These are phyloP conservation scores for Gypsophila paniculata DNA, from an alignment of 179 eudicot genomes.

Conservation along the genomic window DNA sequence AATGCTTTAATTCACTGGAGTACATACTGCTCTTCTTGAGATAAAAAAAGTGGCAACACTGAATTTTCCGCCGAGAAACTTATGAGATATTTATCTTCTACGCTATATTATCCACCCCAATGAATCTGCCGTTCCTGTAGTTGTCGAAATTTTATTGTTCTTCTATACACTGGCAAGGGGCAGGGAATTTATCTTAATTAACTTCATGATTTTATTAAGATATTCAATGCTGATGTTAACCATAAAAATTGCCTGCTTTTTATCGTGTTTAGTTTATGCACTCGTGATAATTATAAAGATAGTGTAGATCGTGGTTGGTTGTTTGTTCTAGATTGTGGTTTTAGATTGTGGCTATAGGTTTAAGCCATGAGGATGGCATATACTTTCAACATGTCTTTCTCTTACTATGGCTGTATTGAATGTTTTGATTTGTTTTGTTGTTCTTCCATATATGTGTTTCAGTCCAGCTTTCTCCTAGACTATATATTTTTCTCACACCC, in stretches of 20 bases:
- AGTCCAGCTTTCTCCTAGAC: too few species aligned
- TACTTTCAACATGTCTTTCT: too few species aligned
- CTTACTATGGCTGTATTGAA: too few species aligned
- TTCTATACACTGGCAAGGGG: neutral
- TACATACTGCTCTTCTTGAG: constrained; percentile 5
- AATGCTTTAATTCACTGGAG: constrained; percentile 21
- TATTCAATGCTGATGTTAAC: too few species aligned
- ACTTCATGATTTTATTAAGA: neutral
- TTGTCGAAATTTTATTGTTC: neutral
- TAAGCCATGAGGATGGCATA: too few species aligned
- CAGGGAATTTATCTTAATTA: neutral
- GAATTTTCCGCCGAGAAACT: neutral
- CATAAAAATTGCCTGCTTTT: neutral
- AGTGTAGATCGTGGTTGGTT: neutral
- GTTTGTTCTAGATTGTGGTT: too few species aligned
- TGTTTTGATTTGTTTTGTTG: too few species aligned
- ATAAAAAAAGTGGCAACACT: constrained; percentile 20
- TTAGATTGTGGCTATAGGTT: too few species aligned
- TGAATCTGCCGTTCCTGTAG: neutral
- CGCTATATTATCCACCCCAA: neutral
- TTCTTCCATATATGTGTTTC: too few species aligned
- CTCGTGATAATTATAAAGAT: neutral
- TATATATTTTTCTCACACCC: too few species aligned
- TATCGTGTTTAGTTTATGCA: neutral
- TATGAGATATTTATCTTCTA: neutral